Evolutionary conservation across 208 protist genomes (phyloP).

Genomic region (Herpetomonas muscarum): DNA sequence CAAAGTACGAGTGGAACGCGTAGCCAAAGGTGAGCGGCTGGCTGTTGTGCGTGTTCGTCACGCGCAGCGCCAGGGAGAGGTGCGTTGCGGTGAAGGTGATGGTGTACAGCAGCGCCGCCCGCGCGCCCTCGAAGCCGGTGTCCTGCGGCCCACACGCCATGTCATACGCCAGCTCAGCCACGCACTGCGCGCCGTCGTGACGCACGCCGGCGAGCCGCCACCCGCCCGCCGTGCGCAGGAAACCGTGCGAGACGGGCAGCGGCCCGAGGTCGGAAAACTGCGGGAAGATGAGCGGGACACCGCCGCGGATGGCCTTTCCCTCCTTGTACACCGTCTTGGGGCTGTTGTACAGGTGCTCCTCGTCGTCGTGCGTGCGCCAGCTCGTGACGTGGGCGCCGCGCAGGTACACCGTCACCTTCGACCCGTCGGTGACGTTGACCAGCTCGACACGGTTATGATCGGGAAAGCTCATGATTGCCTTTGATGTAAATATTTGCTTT

Average conservation of each 20-base stretch:
- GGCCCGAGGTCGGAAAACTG: conserved; percentile 53
- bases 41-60: conserved; percentile 23
- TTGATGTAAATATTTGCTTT: neutral
- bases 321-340: conserved; percentile 41
- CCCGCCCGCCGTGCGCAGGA: conserved; percentile 24
- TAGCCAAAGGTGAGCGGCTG: conserved; percentile 29
- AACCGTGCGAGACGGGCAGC: conserved; percentile 43
- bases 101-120: conserved; percentile 24
- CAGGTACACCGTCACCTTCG: conserved; percentile 41
- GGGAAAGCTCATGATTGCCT: neutral
- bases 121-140: neutral
- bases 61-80: conserved; percentile 26
- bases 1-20: conserved; percentile 72
- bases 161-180: conserved; percentile 13
- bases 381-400: conserved; percentile 60
- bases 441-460: conserved; percentile 1
- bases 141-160: conserved; percentile 4
- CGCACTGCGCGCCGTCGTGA: conserved; percentile 8
- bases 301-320: conserved; percentile 53
- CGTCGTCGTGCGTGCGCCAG: conserved; percentile 32
- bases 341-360: conserved; percentile 54
- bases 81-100: conserved; percentile 36
- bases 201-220: conserved; percentile 9
- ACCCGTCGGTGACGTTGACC: conserved; percentile 24
- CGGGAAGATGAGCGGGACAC: conserved; percentile 59